Percentiles rank a stretch among this genome's conserved stretches.
phyloP scores from a whole-genome alignment of 257 asterid species.

The Verbena officinalis region DNA sequence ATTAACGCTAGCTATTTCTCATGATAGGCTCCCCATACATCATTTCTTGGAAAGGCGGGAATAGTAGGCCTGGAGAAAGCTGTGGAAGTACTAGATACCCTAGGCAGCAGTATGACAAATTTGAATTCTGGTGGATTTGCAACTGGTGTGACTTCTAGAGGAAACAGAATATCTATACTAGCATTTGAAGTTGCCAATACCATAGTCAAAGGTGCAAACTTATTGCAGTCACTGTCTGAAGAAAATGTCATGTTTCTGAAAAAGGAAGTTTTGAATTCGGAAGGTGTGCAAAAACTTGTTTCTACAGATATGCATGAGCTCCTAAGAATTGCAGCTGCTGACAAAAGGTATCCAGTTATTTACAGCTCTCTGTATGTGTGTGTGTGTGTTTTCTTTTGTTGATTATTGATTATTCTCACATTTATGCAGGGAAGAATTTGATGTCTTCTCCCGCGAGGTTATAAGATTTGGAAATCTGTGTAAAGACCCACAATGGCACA shows the following conservation, averaged over 20 bases:
- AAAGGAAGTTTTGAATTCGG: slow-evolving; percentile 79
- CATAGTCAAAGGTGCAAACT: slow-evolving; percentile 80
- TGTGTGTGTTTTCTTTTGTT: no score
- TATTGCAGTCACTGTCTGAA: slow-evolving; percentile 83
- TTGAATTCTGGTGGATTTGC: slow-evolving; percentile 88
- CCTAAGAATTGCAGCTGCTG: slow-evolving; percentile 90
- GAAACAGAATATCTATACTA: slow-evolving; percentile 73
- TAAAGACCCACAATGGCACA: slow-evolving; percentile 99
- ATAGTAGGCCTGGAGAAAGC: slow-evolving; percentile 88
- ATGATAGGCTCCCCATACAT: slow-evolving; percentile 78
- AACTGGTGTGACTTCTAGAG: slow-evolving; percentile 69
- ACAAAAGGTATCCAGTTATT: slow-evolving; percentile 74
- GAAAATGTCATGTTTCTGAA: slow-evolving; percentile 71
- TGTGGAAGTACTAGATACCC: slow-evolving; percentile 91
- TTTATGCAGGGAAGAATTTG: slow-evolving; percentile 86
- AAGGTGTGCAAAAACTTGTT: slow-evolving; percentile 79
- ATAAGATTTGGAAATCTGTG: slow-evolving; percentile 91
- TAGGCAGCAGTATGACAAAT: slow-evolving; percentile 98
- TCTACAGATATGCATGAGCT: slow-evolving; percentile 88
- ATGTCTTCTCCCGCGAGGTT: slow-evolving; percentile 86
- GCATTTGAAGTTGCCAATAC: slow-evolving; percentile 99
- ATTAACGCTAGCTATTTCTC: slow-evolving; percentile 29
- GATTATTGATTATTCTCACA: slow-evolving; percentile 20
- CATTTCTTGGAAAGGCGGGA: slow-evolving; percentile 98
- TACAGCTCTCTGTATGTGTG: no score